A percentile compares a stretch with the other conserved stretches of the same genome.
These are phyloP conservation scores for Botryotinia narcissicola DNA, from an alignment of 2,329 filamentous ascomycete species.

Conservation along the genomic window DNA sequence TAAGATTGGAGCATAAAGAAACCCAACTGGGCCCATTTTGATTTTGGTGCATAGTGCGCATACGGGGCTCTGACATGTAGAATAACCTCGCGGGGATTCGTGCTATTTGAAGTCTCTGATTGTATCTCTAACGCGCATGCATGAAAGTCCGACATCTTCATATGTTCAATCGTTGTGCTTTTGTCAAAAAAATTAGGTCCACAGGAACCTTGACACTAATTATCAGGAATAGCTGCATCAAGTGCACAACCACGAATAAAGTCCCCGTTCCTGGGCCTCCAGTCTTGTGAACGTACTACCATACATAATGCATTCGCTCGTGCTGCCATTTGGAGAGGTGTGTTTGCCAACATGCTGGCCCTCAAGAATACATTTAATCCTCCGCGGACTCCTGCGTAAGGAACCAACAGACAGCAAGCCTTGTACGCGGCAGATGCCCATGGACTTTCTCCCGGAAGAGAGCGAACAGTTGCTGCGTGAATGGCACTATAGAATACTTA, in stretches of 20 bases:
- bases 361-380: neutral
- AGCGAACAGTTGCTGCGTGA: neutral
- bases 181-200: neutral
- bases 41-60: no score
- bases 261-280: neutral
- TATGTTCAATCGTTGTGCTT: neutral
- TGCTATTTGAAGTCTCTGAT: neutral
- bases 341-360: neutral
- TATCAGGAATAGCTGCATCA: neutral
- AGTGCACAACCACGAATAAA: neutral
- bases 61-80: no score
- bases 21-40: no score
- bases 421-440: neutral
- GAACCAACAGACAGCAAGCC: neutral
- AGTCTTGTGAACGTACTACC: neutral
- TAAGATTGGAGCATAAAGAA: no score
- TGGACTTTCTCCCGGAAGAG: neutral
- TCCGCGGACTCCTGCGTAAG: neutral
- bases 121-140: neutral
- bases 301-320: neutral
- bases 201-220: neutral
- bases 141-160: neutral
- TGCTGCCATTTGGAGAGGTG: neutral
- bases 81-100: no score
- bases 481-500: neutral